Base-by-base conservation (phyloP, 352 stramenopile species). In the Peronospora farinosa region DNA sequence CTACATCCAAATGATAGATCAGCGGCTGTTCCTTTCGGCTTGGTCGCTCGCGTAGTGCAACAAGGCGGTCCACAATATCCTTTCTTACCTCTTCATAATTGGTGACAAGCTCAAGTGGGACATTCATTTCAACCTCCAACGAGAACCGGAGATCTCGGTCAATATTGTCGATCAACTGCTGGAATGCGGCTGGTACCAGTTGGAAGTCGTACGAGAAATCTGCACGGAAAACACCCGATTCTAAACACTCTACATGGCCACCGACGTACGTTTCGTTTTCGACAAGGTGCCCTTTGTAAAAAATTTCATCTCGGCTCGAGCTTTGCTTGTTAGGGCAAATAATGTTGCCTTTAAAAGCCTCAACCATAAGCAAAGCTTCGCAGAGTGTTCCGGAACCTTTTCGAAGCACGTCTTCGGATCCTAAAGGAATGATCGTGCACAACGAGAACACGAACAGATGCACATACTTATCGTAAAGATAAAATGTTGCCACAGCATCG, bases 361-460 rank as follows among this genome's bases (percentile, higher is more conserved):
- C 95, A 37, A 99, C 96, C 96, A 99, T 98, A 2, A 99, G 71
- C 23, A 99, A 76, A 23, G 95, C 86, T 69, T 99, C 97, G 60
- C 97, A 99, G 5, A 99, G 74, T n/a, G 97, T 99, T 37, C 97
- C 91, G 0, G 84, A 96, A 10, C 86, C 86, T 69, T 95, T 92
- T 42, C 96, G 86, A 33, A 99, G 72, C n/a, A 99, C 97, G 71
- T 99, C 96, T 69, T 99, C 97, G 3, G 92, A 84, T 16, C 88
- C 88, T 52, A 99, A 77, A 3, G 97, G 97, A 72, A 99, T 99
- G 61, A 99, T 97, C 2, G 97, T 99, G 63, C 95, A 99, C 38
- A 99, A 77, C 40, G 90, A 98, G 68, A 99, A 99, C 45, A 99
- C 97, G 66, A 99, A 99, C 48, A 98, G 65, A 62, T 99, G 96